Percentiles rank a stretch among this genome's conserved stretches.
phyloP scores from a whole-genome alignment of 352 stramenopile genomes.

The Sclerospora graminicola region DNA sequence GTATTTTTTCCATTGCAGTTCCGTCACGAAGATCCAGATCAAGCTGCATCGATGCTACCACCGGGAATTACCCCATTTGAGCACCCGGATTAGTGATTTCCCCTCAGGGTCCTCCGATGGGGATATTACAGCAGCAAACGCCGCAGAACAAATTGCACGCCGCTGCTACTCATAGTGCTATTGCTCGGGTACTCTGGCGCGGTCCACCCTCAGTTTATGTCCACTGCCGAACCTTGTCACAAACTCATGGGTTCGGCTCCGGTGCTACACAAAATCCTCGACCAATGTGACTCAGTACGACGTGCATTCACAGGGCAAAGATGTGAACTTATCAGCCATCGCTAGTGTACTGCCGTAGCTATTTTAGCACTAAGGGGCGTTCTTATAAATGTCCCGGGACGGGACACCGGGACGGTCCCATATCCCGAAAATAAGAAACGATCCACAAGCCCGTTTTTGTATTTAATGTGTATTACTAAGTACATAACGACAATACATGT shows the following conservation, averaged over 20 bases:
- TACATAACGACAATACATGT: too few species aligned
- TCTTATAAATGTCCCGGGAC: too few species aligned
- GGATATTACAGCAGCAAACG: constrained; percentile 19
- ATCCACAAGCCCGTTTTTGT: too few species aligned
- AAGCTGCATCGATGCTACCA: constrained; percentile 48
- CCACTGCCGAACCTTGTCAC: constrained; percentile 5
- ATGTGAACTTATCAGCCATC: constrained; percentile 66
- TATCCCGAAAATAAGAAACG: too few species aligned
- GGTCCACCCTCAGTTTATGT: constrained; percentile 64
- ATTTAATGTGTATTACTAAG: too few species aligned
- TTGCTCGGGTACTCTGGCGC: constrained; percentile 44
- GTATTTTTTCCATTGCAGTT: constrained; percentile 84
- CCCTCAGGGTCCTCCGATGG: constrained; percentile 25
- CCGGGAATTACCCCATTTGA: constrained; percentile 63
- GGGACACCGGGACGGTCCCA: too few species aligned
- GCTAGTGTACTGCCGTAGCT: constrained; percentile 62
- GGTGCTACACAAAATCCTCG: constrained; percentile 7
- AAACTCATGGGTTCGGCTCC: constrained; percentile 20
- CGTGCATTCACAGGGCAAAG: constrained; percentile 29
- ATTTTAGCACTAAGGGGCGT: too few species aligned
- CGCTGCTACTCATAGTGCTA: constrained; percentile 70
- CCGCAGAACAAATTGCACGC: constrained; percentile 60
- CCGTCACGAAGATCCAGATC: constrained; percentile 65
- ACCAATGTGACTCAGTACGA: constrained; percentile 20
- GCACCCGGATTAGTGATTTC: constrained; percentile 52